Conservation (phyloP, 2,329 filamentous ascomycete species). For the Fusarium marasasianum region DNA sequence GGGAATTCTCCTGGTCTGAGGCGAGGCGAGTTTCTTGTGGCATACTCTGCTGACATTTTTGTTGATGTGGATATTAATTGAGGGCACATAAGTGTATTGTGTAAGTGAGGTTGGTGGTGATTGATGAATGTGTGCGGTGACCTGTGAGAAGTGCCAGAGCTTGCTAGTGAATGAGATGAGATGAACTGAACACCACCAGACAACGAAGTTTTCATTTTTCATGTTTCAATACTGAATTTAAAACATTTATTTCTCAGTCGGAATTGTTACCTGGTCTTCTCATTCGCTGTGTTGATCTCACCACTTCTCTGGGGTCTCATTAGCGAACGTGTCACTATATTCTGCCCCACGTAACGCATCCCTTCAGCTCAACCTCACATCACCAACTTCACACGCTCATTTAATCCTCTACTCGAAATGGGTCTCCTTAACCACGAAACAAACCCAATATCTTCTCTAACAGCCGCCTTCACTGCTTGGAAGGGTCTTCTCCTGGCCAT, state of each 20-base stretch:
- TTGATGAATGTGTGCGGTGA: background rate
- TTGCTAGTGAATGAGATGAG: background rate
- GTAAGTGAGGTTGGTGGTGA: background rate
- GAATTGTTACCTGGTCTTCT: background rate
- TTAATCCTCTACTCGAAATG: slow-evolving; percentile 14
- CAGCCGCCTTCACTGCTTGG: slow-evolving; percentile 66
- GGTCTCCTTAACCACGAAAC: slow-evolving; percentile 21
- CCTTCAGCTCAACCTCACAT: slow-evolving; percentile 9
- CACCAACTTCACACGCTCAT: slow-evolving; percentile 3
- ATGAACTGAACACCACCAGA: background rate
- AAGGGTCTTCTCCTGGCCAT: slow-evolving; percentile 73
- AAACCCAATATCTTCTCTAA: slow-evolving; percentile 40
- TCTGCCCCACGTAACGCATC: slow-evolving; percentile 16
- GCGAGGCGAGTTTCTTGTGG: background rate
- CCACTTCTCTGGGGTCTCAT: background rate
- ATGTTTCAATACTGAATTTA: background rate
- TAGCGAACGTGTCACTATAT: slow-evolving; percentile 23
- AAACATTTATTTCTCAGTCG: background rate
- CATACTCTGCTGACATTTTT: background rate
- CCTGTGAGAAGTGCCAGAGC: background rate
- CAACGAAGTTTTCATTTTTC: background rate
- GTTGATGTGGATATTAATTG: background rate
- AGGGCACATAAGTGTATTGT: background rate
- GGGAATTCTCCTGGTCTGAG: slow-evolving; percentile 38
- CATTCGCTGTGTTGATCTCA: background rate